Evolutionary conservation across 495 filamentous ascomycete species (phyloP).

Genomic region (Podospora sp.): DNA sequence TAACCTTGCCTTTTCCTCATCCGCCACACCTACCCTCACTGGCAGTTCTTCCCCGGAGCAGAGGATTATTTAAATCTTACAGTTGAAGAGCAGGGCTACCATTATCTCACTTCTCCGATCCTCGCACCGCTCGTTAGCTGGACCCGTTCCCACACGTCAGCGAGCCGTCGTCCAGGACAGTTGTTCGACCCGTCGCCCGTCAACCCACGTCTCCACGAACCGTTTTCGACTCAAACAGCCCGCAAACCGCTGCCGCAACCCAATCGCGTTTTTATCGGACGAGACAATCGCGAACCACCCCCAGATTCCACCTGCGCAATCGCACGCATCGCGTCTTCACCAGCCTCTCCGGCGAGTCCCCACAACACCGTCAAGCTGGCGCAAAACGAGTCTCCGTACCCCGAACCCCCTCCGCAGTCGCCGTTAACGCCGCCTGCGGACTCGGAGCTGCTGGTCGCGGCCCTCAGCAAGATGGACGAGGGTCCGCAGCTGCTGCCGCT

Average conservation of each 20-base stretch:
- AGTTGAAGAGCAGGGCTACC: not conserved
- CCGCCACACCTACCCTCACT: not conserved
- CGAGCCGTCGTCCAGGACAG: not conserved
- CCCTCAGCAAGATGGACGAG: constrained; percentile 45
- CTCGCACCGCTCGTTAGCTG: not conserved
- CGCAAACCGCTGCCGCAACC: not conserved
- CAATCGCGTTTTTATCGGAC: not conserved
- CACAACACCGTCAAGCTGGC: constrained; percentile 35
- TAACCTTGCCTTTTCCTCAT: not conserved
- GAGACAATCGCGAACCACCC: not conserved
- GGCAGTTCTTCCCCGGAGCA: not conserved
- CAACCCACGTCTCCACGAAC: not conserved
- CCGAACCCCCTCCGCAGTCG: constrained; percentile 25
- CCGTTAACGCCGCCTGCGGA: constrained; percentile 36
- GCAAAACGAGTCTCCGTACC: constrained; percentile 38
- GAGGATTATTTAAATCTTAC: not conserved
- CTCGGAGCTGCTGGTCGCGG: constrained; percentile 30
- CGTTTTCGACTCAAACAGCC: not conserved
- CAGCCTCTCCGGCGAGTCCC: not conserved
- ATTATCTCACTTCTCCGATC: not conserved
- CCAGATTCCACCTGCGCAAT: not conserved
- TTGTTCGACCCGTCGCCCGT: not conserved
- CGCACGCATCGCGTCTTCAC: not conserved
- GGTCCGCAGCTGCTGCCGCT: constrained; percentile 38
- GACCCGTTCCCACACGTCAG: not conserved